Evolutionary conservation across 495 filamentous ascomycete genomes (phyloP), one percentile per base, ranked within the genome.

Genomic region (Aspergillus saccharolyticus): DNA sequence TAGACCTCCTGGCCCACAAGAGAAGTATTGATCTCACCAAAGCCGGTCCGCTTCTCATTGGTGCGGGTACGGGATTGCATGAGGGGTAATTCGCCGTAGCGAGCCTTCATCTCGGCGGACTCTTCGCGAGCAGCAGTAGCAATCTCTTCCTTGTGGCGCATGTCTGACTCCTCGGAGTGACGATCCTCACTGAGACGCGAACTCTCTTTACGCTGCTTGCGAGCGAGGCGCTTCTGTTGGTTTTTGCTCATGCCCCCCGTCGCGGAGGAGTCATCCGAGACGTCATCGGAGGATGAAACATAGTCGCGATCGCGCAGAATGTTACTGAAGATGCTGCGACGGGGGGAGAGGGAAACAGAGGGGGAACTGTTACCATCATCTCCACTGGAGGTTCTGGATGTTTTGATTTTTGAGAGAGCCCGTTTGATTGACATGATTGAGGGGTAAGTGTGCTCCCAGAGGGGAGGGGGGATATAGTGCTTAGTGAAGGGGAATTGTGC

Each of bases 1-100:
- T 78, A 70, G 46, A 96, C 77, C 47, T 83, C 79, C 68, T 93
- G 80, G 33, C 87, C 89, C 6, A 86, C 72, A 67, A 85, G 73
- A 20, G 73, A 74, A 17, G 81, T 74, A 18, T 78, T 77, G 19
- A 89, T 68, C 17, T 76, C 69, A 46, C 77, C 75, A 12, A 89
- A 70, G 8, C 67, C 64, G 52, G 81, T 68, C 15, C 81, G 77
- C 2, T 68, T 59, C 54, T 80, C 75, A 6, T 61, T 62, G 0
- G 59, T 56, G 28, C 74, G 70, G 16, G 69, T 61, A 14, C 63
- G 64, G 44, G 76, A 77, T 69, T 83, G 78, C 67, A 85, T 71
- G 55, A 83, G 67, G 53, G 77, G 76, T 39, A 78, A 55, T 22
- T 79, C 83, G 55, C 85, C 87, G 66, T 89, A 87, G 24, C 81